Evolutionary conservation across 768 basidiomycete species (phyloP), one percentile per base, ranked within the genome.

Genomic region (Mycena vitilis): DNA sequence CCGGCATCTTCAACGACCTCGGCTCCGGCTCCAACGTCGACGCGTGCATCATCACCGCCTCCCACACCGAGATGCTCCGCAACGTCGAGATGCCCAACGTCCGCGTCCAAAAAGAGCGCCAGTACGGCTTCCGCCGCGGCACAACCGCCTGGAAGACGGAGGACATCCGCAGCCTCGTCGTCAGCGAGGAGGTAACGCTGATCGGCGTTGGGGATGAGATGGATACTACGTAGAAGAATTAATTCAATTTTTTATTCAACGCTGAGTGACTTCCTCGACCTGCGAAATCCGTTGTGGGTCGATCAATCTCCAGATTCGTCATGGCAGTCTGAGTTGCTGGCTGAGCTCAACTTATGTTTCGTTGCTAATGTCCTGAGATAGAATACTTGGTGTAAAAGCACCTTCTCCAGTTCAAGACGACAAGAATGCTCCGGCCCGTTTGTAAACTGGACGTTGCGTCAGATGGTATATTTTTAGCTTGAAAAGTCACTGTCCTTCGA

Each of bases 11-110:
- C 88, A 99, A 99, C 83, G 98, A 99, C 83, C 89, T 99, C 40
- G 98, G 98, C 5, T 98, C 97, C 0, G 98, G 98, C 49, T 96
- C 95, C n/a, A 99, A 99, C 78, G 89, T 99, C 74, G 98, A 99
- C 79, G 97, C 96, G 1, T 97, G 96, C 78, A 88, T 99, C 73
- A 96, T 99, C 81, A 96, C 95, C 5, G 90, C 91, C 52, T 82
- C 86, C 55, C 84, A 89, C 68, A 96, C 96, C 0, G 95, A 98
- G 79, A 96, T 94, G 93, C 82, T 98, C 66, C 88, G 98, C 69
- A 98, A 98, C 82, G 93, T 93, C 77, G 91, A 93, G 80, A 96
- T 87, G 84, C 98, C 98, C 1, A 96, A 96, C 77, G 87, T 92
- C 73, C 88, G 95, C 9, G 91, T 89, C 25, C 81, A 88, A 78